Conservation (phyloP, 306 rosid species). For the Cyamopsis tetragonoloba region DNA sequence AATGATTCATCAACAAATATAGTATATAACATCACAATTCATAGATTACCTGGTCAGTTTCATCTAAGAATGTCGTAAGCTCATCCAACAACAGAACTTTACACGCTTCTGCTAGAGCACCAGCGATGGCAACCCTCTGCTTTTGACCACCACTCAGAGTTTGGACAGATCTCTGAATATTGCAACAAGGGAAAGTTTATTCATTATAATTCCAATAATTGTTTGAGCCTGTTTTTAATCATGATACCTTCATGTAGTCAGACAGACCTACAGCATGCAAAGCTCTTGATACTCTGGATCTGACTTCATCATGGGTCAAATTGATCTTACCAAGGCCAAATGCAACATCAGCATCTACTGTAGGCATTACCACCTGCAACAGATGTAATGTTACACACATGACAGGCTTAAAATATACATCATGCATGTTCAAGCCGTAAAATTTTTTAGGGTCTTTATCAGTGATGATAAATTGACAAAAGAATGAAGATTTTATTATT, state of each 20-base stretch:
- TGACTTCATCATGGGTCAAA: conserved; percentile 58
- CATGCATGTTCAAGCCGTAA: not conserved
- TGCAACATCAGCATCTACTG: conserved; percentile 83
- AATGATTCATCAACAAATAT: not conserved
- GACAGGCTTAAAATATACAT: not conserved
- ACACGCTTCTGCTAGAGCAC: conserved; percentile 89
- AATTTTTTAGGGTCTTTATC: not conserved
- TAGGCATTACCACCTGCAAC: conserved; percentile 83
- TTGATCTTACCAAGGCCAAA: conserved; percentile 83
- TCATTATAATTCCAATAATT: not conserved
- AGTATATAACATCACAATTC: not conserved
- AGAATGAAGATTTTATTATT: not conserved
- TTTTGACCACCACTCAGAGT: conserved; percentile 91
- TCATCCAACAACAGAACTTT: conserved; percentile 79
- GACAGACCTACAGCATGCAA: conserved; percentile 64
- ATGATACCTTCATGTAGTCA: conserved; percentile 63
- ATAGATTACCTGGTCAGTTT: conserved; percentile 68
- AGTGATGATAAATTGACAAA: not conserved
- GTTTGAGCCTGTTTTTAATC: not conserved
- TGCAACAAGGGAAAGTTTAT: conserved; percentile 18
- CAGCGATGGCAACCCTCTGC: conserved; percentile 89
- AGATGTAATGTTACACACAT: conserved; percentile 9
- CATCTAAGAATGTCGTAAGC: conserved; percentile 82
- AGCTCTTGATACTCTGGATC: conserved; percentile 62
- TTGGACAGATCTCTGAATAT: conserved; percentile 76